These are phyloP conservation scores for Yarrowia keelungensis DNA, from an alignment of 805 yeast species.

Conservation along the genomic window DNA sequence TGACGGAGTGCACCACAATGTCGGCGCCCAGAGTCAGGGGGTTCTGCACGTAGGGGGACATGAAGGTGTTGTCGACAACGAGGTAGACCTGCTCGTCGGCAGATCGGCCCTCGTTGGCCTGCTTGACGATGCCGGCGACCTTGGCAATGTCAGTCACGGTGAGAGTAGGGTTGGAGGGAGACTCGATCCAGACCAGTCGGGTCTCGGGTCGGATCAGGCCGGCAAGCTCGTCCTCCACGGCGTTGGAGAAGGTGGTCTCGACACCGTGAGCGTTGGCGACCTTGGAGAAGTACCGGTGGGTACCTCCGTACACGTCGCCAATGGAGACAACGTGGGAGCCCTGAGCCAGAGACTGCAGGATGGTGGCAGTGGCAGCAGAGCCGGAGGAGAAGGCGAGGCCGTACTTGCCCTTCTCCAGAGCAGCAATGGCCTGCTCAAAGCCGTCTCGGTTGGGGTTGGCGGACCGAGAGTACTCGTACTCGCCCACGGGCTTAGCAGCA, in stretches of 20 bases:
- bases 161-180: constrained; percentile 89
- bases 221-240: constrained; percentile 66
- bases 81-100: constrained; percentile 56
- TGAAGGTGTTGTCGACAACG: constrained; percentile 88
- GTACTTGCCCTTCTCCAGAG: constrained; percentile 75
- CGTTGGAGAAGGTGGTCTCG: constrained; percentile 67
- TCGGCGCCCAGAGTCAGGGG: constrained; percentile 86
- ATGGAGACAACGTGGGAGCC: constrained; percentile 78
- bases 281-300: constrained; percentile 87
- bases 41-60: constrained; percentile 85
- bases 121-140: constrained; percentile 63
- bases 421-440: constrained; percentile 79
- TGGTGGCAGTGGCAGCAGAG: constrained; percentile 79
- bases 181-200: constrained; percentile 82
- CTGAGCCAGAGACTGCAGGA: constrained; percentile 73
- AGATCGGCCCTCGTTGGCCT: constrained; percentile 55
- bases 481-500: constrained; percentile 79
- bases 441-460: constrained; percentile 86
- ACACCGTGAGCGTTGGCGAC: constrained; percentile 85
- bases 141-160: constrained; percentile 74
- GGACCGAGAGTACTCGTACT: constrained; percentile 83
- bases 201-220: constrained; percentile 65
- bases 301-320: constrained; percentile 91
- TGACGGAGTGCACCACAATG: constrained; percentile 85
- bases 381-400: constrained; percentile 81